Conservation (phyloP, 306 rosid genomes). For the Coriaria nepalensis region DNA sequence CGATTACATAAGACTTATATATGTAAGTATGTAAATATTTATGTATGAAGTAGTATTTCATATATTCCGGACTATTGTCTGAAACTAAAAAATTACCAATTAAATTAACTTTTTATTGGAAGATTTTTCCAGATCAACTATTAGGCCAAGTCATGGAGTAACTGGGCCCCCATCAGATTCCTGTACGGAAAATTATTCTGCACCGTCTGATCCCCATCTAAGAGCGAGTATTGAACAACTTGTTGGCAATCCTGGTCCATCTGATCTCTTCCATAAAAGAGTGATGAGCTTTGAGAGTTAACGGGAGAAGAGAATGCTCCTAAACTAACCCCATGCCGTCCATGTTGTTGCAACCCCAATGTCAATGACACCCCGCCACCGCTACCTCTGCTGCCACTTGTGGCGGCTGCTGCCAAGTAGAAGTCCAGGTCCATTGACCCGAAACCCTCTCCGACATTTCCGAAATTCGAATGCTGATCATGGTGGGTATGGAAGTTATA, state of each 20-base stretch:
- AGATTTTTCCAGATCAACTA: too few relatives aligned
- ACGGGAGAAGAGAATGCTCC: constrained; percentile 34
- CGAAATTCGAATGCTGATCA: constrained; percentile 25
- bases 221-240: constrained; percentile 50
- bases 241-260: constrained; percentile 50
- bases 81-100: constrained; percentile 4
- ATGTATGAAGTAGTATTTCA: constrained; percentile 16
- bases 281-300: constrained; percentile 27
- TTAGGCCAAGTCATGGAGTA: constrained; percentile 64
- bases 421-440: constrained; percentile 66
- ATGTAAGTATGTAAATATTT: constrained; percentile 1
- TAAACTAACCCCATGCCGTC: constrained; percentile 44
- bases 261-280: constrained; percentile 56
- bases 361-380: constrained; percentile 68
- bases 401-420: constrained; percentile 18
- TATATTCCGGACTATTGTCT: neutral
- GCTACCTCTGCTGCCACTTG: constrained; percentile 8
- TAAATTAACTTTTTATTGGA: too few relatives aligned
- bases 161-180: constrained; percentile 73
- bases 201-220: constrained; percentile 41
- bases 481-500: constrained; percentile 7
- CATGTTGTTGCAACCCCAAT: constrained; percentile 82
- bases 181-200: constrained; percentile 59
- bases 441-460: constrained; percentile 27
- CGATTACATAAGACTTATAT: too few relatives aligned